Base-by-base conservation (phyloP, 1,139 yeast genomes). In the Keqinozyma sinolaborantium region DNA sequence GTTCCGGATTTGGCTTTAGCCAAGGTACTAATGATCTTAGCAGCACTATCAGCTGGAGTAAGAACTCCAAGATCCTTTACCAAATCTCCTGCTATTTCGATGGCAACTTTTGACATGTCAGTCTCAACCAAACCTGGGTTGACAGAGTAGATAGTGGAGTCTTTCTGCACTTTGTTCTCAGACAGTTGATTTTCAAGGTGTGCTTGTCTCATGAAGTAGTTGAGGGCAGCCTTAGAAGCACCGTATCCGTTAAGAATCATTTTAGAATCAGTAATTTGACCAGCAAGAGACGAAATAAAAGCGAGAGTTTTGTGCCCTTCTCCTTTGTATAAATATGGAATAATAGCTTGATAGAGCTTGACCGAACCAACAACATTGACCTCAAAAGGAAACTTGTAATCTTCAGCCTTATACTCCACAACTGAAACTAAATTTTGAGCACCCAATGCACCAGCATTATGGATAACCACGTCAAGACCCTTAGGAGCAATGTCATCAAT, bases 331-430 rank as follows among this genome's bases (percentile, higher is more conserved):
- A 56, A 37, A 30, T 37, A 51, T 7, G 63, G 62, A 28, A 46
- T 45, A 24, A 60, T 20, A 2, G 51, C 48, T 31, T 54, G 53
- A 29, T 52, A 39, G 0, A 58, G 34, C 26, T 52, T 51, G 11
- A 63, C 36, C 3, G 66, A 57, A 0, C 65, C 69, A 4, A 60
- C 25, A 11, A 51, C 40, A 31, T 64, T 64, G 20, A 50, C 45
- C 19, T 42, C 44, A 33, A 47, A 53, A 32, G 51, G 54, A 1
- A 40, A 30, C 4, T 38, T 15, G 45, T 45, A 60, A 32, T 28
- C 32, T 25, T 38, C 36, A 33, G 39, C 14, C 10, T 34, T 16
- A n/a, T 40, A 29, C 3, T 41, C 41, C 3, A 33, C 14, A 2
- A 34, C 27, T 4, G 24, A 12, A 4, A 19, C 14, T 14, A 23